These are phyloP conservation scores for Boletus semigastroideus DNA, from an alignment of 1,284 basidiomycete genomes.

Conservation along the genomic window DNA sequence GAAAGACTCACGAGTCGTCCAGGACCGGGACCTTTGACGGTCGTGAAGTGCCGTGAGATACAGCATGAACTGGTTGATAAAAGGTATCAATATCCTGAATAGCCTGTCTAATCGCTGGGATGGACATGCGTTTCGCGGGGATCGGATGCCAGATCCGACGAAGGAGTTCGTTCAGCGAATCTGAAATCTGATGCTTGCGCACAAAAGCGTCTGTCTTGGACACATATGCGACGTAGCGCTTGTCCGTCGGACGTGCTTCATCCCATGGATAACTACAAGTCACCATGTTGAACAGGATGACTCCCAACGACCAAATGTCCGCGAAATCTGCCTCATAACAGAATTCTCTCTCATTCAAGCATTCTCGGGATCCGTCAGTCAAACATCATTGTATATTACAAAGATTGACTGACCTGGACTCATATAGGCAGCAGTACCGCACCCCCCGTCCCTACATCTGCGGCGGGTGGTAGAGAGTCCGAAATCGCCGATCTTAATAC, in stretches of 20 bases:
- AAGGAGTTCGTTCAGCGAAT: constrained; percentile 52
- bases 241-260: constrained; percentile 69
- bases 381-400: neutral
- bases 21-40: constrained; percentile 11
- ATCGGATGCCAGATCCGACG: constrained; percentile 56
- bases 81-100: constrained; percentile 64
- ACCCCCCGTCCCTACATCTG: constrained; percentile 72
- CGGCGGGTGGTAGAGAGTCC: constrained; percentile 74
- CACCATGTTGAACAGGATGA: constrained; percentile 69
- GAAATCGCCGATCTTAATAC: constrained; percentile 78
- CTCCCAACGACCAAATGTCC: constrained; percentile 79
- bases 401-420: constrained; percentile 57
- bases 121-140: constrained; percentile 50
- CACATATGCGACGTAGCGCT: constrained; percentile 69
- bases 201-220: constrained; percentile 64
- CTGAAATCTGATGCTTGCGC: constrained; percentile 68
- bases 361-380: constrained; percentile 49
- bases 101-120: constrained; percentile 59
- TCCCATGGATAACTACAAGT: constrained; percentile 90
- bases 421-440: constrained; percentile 81
- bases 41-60: constrained; percentile 25
- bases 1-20: constrained; percentile 14
- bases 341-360: constrained; percentile 34
- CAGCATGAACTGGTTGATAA: constrained; percentile 51
- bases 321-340: constrained; percentile 58